phyloP scores from a whole-genome alignment of 2,329 filamentous ascomycete species.

The Lasiodiplodia citricola region DNA sequence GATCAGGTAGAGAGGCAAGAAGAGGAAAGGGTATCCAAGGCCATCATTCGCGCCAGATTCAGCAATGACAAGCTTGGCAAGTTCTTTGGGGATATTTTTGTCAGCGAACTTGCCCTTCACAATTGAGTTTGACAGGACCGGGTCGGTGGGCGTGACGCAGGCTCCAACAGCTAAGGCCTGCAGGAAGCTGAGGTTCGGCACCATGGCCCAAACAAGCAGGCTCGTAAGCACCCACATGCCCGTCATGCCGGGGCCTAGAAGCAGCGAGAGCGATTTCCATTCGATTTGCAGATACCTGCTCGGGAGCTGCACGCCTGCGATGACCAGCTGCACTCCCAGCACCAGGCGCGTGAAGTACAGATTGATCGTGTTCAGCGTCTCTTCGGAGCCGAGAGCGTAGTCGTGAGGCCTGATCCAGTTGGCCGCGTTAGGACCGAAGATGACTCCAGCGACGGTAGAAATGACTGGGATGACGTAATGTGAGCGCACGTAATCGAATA shows the following conservation, averaged over 20 bases:
- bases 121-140: slow-evolving; percentile 84
- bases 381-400: slow-evolving; percentile 65
- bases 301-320: slow-evolving; percentile 87
- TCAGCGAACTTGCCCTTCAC: slow-evolving; percentile 95
- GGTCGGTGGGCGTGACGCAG: slow-evolving; percentile 92
- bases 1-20: slow-evolving; percentile 82
- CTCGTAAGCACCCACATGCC: slow-evolving; percentile 87
- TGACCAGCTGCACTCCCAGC: slow-evolving; percentile 85
- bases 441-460: slow-evolving; percentile 77
- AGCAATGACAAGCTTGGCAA: slow-evolving; percentile 70
- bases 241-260: slow-evolving; percentile 84
- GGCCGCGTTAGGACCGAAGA: slow-evolving; percentile 77
- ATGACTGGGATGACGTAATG: slow-evolving; percentile 65
- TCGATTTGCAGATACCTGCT: slow-evolving; percentile 78
- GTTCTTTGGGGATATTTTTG: slow-evolving; percentile 79
- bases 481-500: background rate
- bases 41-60: slow-evolving; percentile 92
- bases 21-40: slow-evolving; percentile 85
- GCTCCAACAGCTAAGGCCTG: slow-evolving; percentile 81
- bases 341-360: slow-evolving; percentile 86
- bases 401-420: slow-evolving; percentile 76
- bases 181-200: slow-evolving; percentile 73
- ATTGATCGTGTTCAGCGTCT: slow-evolving; percentile 73
- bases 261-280: slow-evolving; percentile 75
- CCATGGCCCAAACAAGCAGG: slow-evolving; percentile 76